A percentile compares a stretch with the other conserved stretches of the same genome.
Evolutionary conservation across 495 filamentous ascomycete genomes (phyloP).

Genomic region (Bacidia gigantensis): DNA sequence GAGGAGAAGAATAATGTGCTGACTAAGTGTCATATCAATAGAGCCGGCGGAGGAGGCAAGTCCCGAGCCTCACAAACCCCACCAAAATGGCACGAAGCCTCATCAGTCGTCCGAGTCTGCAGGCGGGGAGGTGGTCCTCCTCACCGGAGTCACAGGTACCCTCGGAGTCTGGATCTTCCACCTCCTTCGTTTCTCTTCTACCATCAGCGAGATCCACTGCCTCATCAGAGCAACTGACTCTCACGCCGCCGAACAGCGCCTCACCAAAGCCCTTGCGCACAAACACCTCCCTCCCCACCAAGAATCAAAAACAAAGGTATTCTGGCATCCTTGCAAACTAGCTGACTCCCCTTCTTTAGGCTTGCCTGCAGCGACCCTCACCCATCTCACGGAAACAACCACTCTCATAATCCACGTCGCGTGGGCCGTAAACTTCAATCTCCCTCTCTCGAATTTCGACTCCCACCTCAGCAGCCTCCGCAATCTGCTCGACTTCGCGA

Average conservation of each 20-base stretch:
- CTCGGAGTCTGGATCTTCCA: constrained; percentile 44
- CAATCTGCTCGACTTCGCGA: constrained; percentile 43
- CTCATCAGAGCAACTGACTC: constrained; percentile 38
- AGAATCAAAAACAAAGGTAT: constrained; percentile 24
- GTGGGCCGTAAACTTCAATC: constrained; percentile 61
- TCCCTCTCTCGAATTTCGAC: constrained; percentile 42
- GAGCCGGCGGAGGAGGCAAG: background rate
- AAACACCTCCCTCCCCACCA: constrained; percentile 18
- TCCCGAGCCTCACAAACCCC: background rate
- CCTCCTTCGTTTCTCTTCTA: constrained; percentile 22
- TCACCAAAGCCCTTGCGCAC: constrained; percentile 34
- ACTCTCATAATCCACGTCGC: constrained; percentile 49
- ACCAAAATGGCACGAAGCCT: background rate
- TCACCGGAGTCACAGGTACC: constrained; percentile 51
- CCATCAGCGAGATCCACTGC: constrained; percentile 36
- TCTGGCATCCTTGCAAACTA: constrained; percentile 19
- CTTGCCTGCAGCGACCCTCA: constrained; percentile 25
- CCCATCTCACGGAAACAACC: constrained; percentile 25
- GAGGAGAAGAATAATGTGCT: background rate
- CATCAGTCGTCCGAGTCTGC: background rate
- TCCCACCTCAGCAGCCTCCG: constrained; percentile 41
- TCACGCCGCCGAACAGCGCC: constrained; percentile 31
- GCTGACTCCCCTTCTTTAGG: constrained; percentile 30
- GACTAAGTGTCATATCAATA: background rate
- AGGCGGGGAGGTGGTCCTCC: constrained; percentile 17